Percentiles rank a stretch among this genome's conserved stretches.
These are phyloP conservation scores for Abortiporus biennis DNA, from an alignment of 1,284 basidiomycete genomes.

Conservation along the genomic window DNA sequence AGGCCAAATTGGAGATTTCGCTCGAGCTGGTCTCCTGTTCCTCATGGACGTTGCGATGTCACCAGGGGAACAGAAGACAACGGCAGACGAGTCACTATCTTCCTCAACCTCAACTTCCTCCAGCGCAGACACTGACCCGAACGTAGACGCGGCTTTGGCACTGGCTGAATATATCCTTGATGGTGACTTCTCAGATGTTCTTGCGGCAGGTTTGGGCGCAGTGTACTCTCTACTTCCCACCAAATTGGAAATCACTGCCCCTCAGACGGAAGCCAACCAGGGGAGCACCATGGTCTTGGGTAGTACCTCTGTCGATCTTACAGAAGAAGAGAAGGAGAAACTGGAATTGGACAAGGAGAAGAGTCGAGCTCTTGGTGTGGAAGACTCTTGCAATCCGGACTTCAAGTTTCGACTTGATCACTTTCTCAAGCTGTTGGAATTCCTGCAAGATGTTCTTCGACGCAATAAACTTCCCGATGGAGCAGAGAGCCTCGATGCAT, in stretches of 20 bases:
- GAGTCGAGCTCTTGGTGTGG: slow-evolving; percentile 57
- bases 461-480: slow-evolving; percentile 46
- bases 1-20: slow-evolving; percentile 90
- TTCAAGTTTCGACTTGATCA: slow-evolving; percentile 82
- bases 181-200: slow-evolving; percentile 94
- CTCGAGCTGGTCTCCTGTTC: slow-evolving; percentile 86
- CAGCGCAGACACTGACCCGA: slow-evolving; percentile 45
- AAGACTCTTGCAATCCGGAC: slow-evolving; percentile 69
- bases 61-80: slow-evolving; percentile 45
- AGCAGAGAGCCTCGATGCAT: slow-evolving; percentile 40
- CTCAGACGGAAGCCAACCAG: slow-evolving; percentile 32
- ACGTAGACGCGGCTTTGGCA: slow-evolving; percentile 79
- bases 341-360: slow-evolving; percentile 47
- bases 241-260: slow-evolving; percentile 69
- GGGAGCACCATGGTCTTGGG: slow-evolving; percentile 63
- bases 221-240: slow-evolving; percentile 89
- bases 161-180: slow-evolving; percentile 91
- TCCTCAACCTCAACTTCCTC: slow-evolving; percentile 24
- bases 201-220: slow-evolving; percentile 90
- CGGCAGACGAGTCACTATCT: slow-evolving; percentile 24
- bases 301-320: slow-evolving; percentile 33
- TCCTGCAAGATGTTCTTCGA: slow-evolving; percentile 83
- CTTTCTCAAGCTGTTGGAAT: slow-evolving; percentile 87
- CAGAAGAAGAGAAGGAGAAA: slow-evolving; percentile 50
- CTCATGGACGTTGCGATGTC: slow-evolving; percentile 94